These are phyloP conservation scores for Cicer bijugum DNA, from an alignment of 306 rosid species.

Conservation along the genomic window DNA sequence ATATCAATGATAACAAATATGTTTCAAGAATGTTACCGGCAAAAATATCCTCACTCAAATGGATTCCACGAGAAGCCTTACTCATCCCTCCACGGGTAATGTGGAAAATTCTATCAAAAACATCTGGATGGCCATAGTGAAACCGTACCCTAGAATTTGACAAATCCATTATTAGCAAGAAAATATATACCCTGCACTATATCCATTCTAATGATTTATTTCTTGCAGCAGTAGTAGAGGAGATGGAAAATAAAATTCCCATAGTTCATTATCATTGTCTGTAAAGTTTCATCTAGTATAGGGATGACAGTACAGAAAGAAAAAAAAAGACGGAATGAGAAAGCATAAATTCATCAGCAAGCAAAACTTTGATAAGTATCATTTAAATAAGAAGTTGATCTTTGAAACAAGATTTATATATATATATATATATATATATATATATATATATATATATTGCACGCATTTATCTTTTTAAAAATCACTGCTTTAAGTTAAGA, in stretches of 20 bases:
- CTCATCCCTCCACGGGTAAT: constrained; percentile 99
- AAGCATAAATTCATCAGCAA: constrained; percentile 18
- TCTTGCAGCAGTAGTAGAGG: constrained; percentile 39
- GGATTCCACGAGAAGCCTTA: constrained; percentile 95
- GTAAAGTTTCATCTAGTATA: constrained; percentile 29
- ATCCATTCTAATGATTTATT: constrained; percentile 33
- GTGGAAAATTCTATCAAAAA: constrained; percentile 94
- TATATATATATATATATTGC: constrained; percentile 24
- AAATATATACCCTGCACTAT: not conserved
- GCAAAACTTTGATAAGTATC: constrained; percentile 9
- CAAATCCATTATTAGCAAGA: constrained; percentile 43
- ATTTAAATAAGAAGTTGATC: constrained; percentile 23
- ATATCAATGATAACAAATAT: constrained; percentile 17
- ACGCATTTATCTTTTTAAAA: constrained; percentile 28
- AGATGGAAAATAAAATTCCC: constrained; percentile 9
- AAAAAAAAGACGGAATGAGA: not conserved
- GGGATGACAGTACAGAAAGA: constrained; percentile 19
- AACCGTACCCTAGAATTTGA: constrained; percentile 78
- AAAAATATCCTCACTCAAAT: constrained; percentile 96
- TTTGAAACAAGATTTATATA: constrained; percentile 29
- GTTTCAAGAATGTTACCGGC: constrained; percentile 69
- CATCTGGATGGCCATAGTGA: constrained; percentile 99
- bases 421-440: not conserved
- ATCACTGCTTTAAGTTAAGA: constrained; percentile 24
- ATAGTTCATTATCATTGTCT: constrained; percentile 19